A percentile compares a stretch with the other conserved stretches of the same genome.
phyloP scores from a whole-genome alignment of 257 asterid species.

The Jaltomata sinuosa region DNA sequence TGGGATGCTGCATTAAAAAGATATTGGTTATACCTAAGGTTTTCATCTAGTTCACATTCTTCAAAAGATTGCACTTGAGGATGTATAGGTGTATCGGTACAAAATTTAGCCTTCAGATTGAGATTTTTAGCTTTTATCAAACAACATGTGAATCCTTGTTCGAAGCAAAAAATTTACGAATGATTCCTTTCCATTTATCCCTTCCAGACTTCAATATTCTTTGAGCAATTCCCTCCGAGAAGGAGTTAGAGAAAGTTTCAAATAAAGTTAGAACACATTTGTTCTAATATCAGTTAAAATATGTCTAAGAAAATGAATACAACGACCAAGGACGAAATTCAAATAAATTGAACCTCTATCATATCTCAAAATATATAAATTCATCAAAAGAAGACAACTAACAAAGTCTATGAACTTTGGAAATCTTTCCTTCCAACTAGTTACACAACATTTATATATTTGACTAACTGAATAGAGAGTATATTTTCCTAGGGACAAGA shows the following conservation, averaged over 20 bases:
- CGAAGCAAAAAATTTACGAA: not conserved
- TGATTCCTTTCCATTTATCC: not conserved
- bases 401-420: not conserved
- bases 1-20: slow-evolving; percentile 62
- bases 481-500: not conserved
- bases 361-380: not conserved
- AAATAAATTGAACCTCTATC: not conserved
- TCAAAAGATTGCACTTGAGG: not conserved
- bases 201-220: not conserved
- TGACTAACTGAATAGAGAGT: not conserved
- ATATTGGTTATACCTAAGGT: not conserved
- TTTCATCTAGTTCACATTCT: not conserved
- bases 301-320: not conserved
- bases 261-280: not conserved
- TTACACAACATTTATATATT: not conserved
- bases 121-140: not conserved
- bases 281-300: not conserved
- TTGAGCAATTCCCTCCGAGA: not conserved
- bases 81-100: not conserved
- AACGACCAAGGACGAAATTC: not conserved
- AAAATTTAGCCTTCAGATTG: not conserved
- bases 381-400: not conserved
- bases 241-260: not conserved
- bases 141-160: not conserved
- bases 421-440: not conserved